Conservation (phyloP, 805 yeast genomes). For the Scheffersomyces amazonensis region DNA sequence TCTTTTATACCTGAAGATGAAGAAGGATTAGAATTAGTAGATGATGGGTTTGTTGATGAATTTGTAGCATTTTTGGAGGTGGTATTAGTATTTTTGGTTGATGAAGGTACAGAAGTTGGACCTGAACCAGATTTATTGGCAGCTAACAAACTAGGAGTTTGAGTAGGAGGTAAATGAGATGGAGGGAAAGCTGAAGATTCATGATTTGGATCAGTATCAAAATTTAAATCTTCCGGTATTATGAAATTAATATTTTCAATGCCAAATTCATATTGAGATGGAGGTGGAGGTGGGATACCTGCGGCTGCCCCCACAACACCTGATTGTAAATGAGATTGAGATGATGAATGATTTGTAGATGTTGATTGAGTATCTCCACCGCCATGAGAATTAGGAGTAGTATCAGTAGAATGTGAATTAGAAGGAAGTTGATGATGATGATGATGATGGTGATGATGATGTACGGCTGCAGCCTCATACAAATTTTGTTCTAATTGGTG, state of each 20-base stretch:
- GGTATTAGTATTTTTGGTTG: background rate
- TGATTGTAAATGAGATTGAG: background rate
- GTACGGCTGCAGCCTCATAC: constrained; percentile 13
- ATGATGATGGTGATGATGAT: constrained; percentile 4
- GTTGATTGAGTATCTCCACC: background rate
- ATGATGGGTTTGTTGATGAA: background rate
- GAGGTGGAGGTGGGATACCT: constrained; percentile 4
- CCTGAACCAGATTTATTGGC: constrained; percentile 6
- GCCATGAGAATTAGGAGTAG: constrained; percentile 2
- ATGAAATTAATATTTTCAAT: constrained; percentile 23
- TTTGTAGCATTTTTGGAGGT: background rate
- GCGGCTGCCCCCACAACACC: background rate
- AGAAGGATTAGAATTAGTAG: constrained; percentile 8
- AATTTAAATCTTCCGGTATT: constrained; percentile 16
- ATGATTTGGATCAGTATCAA: constrained; percentile 7
- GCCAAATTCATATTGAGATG: constrained; percentile 18
- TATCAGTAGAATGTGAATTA: constrained; percentile 1
- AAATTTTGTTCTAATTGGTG: constrained; percentile 28
- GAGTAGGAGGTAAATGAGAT: constrained; percentile 14
- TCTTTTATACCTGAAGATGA: constrained; percentile 7
- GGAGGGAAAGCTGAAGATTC: constrained; percentile 28
- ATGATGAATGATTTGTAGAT: constrained; percentile 1
- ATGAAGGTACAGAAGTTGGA: background rate
- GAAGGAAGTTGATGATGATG: constrained; percentile 4
- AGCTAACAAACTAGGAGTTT: constrained; percentile 23